A percentile compares a stretch with the other conserved stretches of the same genome.
phyloP scores from a whole-genome alignment of 2,329 filamentous ascomycete species.

The Parasarocladium wereldwijsianum region DNA sequence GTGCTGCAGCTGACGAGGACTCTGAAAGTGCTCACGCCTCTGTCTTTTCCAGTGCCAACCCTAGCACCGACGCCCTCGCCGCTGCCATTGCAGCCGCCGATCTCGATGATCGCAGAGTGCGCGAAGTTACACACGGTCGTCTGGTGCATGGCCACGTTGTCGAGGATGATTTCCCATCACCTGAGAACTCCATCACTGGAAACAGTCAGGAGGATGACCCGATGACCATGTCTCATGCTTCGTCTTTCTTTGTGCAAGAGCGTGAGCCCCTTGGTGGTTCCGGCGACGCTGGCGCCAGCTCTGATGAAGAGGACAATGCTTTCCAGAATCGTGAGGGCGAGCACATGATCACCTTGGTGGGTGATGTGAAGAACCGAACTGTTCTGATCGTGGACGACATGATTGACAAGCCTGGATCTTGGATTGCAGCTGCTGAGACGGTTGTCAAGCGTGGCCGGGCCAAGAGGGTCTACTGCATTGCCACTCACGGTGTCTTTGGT shows the following conservation, averaged over 20 bases:
- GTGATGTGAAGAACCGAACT: conserved; percentile 73
- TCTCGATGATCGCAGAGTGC: conserved; percentile 67
- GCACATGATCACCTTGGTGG: conserved; percentile 94
- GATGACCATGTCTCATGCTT: conserved; percentile 68
- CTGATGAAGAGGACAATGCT: conserved; percentile 89
- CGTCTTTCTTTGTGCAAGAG: conserved; percentile 61
- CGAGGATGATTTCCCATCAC: conserved; percentile 80
- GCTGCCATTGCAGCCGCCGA: conserved; percentile 14
- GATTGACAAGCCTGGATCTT: conserved; percentile 93
- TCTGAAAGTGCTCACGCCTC: conserved; percentile 3
- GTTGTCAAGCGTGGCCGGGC: conserved; percentile 86
- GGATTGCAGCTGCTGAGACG: conserved; percentile 94
- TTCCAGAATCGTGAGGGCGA: conserved; percentile 68
- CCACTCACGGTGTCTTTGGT: conserved; percentile 89
- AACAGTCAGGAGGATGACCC: conserved; percentile 60
- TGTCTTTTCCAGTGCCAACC: too few relatives aligned
- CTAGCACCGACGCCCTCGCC: too few relatives aligned
- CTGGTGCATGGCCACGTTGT: conserved; percentile 91
- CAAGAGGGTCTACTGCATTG: conserved; percentile 93
- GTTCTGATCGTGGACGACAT: conserved; percentile 97
- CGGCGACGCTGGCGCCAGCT: conserved; percentile 66
- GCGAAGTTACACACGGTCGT: conserved; percentile 82
- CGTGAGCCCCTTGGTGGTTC: conserved; percentile 64
- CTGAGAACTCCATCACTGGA: conserved; percentile 53
- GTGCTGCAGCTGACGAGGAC: conserved; percentile 5